Base-by-base conservation (phyloP, 306 rosid species). In the Canavalia gladiata region DNA sequence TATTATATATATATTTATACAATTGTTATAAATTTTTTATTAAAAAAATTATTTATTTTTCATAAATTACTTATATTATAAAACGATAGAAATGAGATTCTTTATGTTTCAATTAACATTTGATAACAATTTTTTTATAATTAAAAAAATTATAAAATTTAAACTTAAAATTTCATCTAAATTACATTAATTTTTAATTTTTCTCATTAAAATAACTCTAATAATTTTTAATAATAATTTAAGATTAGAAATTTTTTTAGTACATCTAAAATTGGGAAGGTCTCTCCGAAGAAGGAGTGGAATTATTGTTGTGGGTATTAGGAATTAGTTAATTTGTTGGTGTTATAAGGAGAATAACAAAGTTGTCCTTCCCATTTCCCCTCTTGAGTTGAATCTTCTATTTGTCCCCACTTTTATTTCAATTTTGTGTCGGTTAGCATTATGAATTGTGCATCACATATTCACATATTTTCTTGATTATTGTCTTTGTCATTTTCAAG, bases 381-480 rank as follows among this genome's bases (percentile, higher is more conserved):
- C 39, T 51, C 33, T 34, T n/a, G 64, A n/a, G 59, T 52, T 73
- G 52, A 73, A 73, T 55, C 51, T 34, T 55, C 18, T 0, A 55
- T 37, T 25, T 54, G 51, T 9, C 39, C 50, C 66, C 37, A 55
- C 77, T 8, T 37, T 55, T 35, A 54, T 57, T 13, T 54, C 25
- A 55, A 2, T 8, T 6, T 10, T 8, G 46, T 73, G 77, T 39
- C 52, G 0, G 52, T 45, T 72, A 72, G 76, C 76, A 72, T 72
- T 34, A 72, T 13, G 29, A 72, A 28, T 52, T 8, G 8, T 37
- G 28, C 50, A 55, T 18, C 52, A 18, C 25, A 18, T 18, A 18
- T 18, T 18, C 25, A 18, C 25, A 18, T 18, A 18, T 18, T 18
- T 2, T 37, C 8, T 73, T 37, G 34, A n/a, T 72, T 72, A 37